These are phyloP conservation scores for Rhizopogon sp. DNA, from an alignment of 768 basidiomycete genomes.

Conservation along the genomic window DNA sequence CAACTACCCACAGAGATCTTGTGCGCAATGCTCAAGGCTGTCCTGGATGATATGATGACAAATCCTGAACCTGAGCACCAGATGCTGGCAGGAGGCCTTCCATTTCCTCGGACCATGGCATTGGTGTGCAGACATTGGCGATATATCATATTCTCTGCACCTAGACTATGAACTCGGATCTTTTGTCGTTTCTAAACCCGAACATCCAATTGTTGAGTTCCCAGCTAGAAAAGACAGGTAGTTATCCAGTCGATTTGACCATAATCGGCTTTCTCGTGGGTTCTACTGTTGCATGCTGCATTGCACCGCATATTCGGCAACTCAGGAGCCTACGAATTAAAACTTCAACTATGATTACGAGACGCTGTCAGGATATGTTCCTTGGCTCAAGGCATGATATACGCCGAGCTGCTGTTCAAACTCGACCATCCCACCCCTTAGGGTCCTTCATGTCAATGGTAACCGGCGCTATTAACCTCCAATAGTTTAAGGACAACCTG, in stretches of 20 bases:
- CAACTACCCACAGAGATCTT: not conserved
- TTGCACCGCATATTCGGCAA: not conserved
- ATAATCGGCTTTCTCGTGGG: not conserved
- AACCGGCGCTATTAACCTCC: not conserved
- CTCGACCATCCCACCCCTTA: not conserved
- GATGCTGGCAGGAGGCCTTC: too few species aligned
- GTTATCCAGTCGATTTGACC: not conserved
- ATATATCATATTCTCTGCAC: not conserved
- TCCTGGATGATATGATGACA: not conserved
- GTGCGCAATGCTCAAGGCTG: not conserved
- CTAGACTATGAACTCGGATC: not conserved
- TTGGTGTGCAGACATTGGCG: not conserved
- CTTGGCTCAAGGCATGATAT: not conserved
- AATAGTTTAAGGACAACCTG: not conserved
- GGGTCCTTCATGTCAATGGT: not conserved
- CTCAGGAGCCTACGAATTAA: not conserved
- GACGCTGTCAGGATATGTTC: not conserved
- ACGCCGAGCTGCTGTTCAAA: not conserved
- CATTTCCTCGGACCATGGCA: not conserved
- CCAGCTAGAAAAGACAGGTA: not conserved
- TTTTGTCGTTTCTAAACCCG: too few species aligned
- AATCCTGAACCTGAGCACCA: not conserved
- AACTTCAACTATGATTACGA: too few species aligned
- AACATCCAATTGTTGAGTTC: too few species aligned
- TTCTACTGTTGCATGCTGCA: too few species aligned